phyloP scores from a whole-genome alignment of 139 green algal genomes.

The Gonium pectorale region DNA sequence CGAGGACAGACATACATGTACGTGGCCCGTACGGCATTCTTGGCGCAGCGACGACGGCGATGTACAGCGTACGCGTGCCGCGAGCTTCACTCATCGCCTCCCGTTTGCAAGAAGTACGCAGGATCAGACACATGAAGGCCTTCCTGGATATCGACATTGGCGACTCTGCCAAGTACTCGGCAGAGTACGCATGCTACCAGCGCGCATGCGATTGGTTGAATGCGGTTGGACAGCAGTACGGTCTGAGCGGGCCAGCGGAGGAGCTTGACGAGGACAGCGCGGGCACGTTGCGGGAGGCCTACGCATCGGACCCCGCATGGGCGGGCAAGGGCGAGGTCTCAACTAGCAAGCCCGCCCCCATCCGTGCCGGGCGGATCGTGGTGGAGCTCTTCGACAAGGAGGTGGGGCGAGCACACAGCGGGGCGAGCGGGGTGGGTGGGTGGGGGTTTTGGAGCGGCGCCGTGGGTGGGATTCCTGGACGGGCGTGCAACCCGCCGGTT shows the following conservation, averaged over 20 bases:
- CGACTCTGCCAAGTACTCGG: conserved; percentile 46
- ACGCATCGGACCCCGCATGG: conserved; percentile 64
- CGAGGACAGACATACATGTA: no score
- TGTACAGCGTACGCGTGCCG: neutral
- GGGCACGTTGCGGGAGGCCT: conserved; percentile 65
- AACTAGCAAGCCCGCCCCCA: conserved; percentile 16
- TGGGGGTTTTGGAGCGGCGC: neutral
- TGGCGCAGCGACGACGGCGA: neutral
- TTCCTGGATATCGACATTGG: conserved; percentile 80
- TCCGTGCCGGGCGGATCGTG: conserved; percentile 55
- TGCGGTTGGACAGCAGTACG: conserved; percentile 65
- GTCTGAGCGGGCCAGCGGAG: conserved; percentile 38
- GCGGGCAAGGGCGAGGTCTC: conserved; percentile 49
- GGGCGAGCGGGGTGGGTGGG: no score
- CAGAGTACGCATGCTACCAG: conserved; percentile 46
- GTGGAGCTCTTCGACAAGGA: conserved; percentile 55
- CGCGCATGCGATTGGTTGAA: conserved; percentile 51
- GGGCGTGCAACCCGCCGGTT: no score
- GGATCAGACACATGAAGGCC: conserved; percentile 51
- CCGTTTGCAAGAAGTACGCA: neutral
- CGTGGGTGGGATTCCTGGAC: neutral
- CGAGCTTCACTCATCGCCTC: neutral
- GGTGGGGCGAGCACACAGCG: no score
- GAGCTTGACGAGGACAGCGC: conserved; percentile 62
- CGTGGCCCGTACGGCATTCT: neutral